Evolutionary conservation across 805 yeast species (phyloP).

Genomic region (Lipomyces orientalis): DNA sequence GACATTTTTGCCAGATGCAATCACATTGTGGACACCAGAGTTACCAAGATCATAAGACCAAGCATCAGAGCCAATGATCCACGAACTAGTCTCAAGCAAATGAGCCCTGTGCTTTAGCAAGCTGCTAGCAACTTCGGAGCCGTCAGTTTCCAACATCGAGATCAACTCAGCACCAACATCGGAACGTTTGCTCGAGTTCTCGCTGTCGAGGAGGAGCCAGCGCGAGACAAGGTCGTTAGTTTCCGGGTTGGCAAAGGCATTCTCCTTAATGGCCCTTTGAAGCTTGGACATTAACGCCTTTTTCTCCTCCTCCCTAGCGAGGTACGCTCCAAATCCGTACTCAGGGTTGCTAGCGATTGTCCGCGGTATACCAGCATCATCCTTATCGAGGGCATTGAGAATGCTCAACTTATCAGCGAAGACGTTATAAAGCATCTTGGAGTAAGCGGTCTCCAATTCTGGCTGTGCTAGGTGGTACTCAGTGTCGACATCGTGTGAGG

Average conservation of each 20-base stretch:
- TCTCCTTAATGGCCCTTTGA: slow-evolving; percentile 47
- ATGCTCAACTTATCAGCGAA: slow-evolving; percentile 61
- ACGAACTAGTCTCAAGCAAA: slow-evolving; percentile 59
- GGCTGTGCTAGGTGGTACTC: slow-evolving; percentile 37
- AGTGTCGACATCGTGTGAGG: slow-evolving; percentile 40
- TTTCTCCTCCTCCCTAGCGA: slow-evolving; percentile 62
- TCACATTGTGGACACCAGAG: slow-evolving; percentile 86
- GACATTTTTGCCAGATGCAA: slow-evolving; percentile 74
- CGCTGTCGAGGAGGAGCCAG: slow-evolving; percentile 62
- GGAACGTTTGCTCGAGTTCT: slow-evolving; percentile 19
- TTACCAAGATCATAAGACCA: slow-evolving; percentile 95
- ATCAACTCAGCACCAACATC: slow-evolving; percentile 47
- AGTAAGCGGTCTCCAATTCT: slow-evolving; percentile 73
- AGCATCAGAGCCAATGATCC: slow-evolving; percentile 93
- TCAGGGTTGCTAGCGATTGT: slow-evolving; percentile 63
- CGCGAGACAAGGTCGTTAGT: slow-evolving; percentile 64
- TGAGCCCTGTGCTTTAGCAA: slow-evolving; percentile 55
- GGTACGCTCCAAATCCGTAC: slow-evolving; percentile 80
- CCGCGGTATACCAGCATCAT: slow-evolving; percentile 51
- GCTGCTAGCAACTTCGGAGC: slow-evolving; percentile 51
- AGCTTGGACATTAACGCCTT: slow-evolving; percentile 54
- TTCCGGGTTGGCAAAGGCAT: slow-evolving; percentile 52
- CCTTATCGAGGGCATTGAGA: slow-evolving; percentile 60
- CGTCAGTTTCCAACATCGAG: slow-evolving; percentile 45
- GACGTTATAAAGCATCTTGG: slow-evolving; percentile 73